A percentile compares a stretch with the other conserved stretches of the same genome.
Evolutionary conservation across 2,329 filamentous ascomycete species (phyloP).

Genomic region (Botrytis porri): DNA sequence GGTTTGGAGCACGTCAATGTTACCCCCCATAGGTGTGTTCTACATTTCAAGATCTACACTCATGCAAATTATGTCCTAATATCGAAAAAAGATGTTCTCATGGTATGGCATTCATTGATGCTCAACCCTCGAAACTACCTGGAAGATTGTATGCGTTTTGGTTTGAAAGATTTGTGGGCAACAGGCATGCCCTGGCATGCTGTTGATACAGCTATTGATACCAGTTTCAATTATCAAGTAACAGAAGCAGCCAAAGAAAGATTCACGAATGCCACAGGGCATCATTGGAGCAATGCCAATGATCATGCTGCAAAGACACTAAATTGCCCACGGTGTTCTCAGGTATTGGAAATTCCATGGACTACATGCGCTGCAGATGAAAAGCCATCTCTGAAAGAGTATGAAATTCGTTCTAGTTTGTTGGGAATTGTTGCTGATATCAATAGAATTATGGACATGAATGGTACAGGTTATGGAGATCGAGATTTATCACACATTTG

Average conservation of each 20-base stretch:
- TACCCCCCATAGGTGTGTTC: conserved; percentile 56
- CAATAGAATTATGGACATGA: conserved; percentile 28
- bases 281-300: conserved; percentile 57
- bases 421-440: conserved; percentile 17
- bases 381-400: conserved; percentile 39
- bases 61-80: background rate
- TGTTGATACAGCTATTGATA: conserved; percentile 57
- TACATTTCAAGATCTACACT: background rate
- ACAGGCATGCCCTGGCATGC: conserved; percentile 64
- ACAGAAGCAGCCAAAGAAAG: conserved; percentile 43
- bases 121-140: conserved; percentile 73
- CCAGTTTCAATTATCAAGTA: conserved; percentile 55
- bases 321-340: conserved; percentile 54
- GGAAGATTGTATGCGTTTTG: conserved; percentile 66
- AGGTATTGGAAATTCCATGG: conserved; percentile 52
- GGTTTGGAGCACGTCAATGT: conserved; percentile 37
- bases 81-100: conserved; percentile 58
- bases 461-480: conserved; percentile 60
- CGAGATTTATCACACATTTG: conserved; percentile 52
- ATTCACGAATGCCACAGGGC: conserved; percentile 50
- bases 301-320: conserved; percentile 50
- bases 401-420: conserved; percentile 21
- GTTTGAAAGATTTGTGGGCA: conserved; percentile 55
- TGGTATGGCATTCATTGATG: conserved; percentile 79
- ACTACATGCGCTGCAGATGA: conserved; percentile 49